These are phyloP conservation scores for Solanum ahanhuiri DNA, from an alignment of 257 asterid genomes.

Conservation along the genomic window DNA sequence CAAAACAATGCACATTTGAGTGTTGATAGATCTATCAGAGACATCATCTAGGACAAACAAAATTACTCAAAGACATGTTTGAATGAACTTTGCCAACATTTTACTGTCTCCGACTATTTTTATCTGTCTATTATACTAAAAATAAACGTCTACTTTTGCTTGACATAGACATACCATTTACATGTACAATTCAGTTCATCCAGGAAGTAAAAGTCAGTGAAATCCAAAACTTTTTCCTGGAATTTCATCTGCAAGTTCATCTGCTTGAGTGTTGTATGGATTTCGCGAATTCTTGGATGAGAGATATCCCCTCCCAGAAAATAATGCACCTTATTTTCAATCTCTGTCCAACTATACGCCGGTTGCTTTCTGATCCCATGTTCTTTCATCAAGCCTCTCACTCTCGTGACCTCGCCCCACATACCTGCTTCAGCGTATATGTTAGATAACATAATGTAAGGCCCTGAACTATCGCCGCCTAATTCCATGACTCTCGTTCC, in stretches of 20 bases:
- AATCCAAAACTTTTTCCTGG: not conserved
- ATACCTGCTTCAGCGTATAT: slow-evolving; percentile 9
- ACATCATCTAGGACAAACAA: no score
- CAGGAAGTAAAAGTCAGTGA: not conserved
- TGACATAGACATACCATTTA: no score
- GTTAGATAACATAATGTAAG: slow-evolving; percentile 10
- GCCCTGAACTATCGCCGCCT: slow-evolving; percentile 1
- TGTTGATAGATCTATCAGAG: no score
- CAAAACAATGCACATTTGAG: no score
- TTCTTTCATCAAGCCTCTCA: slow-evolving; percentile 13
- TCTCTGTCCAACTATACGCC: slow-evolving; percentile 15
- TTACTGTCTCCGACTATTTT: no score
- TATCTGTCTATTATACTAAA: no score
- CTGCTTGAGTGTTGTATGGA: slow-evolving; percentile 1
- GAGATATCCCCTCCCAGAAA: slow-evolving; percentile 10
- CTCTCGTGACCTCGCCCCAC: slow-evolving; percentile 12
- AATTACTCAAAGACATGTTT: no score
- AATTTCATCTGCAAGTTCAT: slow-evolving; percentile 12
- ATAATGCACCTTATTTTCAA: slow-evolving; percentile 1
- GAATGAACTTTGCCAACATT: no score
- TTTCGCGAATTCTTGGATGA: slow-evolving; percentile 4
- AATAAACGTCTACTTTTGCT: no score
- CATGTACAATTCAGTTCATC: not conserved
- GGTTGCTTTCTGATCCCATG: slow-evolving; percentile 9
- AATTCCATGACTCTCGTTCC: slow-evolving; percentile 7